Evolutionary conservation across 2,329 filamentous ascomycete genomes (phyloP).

Genomic region (Metarhizium album): DNA sequence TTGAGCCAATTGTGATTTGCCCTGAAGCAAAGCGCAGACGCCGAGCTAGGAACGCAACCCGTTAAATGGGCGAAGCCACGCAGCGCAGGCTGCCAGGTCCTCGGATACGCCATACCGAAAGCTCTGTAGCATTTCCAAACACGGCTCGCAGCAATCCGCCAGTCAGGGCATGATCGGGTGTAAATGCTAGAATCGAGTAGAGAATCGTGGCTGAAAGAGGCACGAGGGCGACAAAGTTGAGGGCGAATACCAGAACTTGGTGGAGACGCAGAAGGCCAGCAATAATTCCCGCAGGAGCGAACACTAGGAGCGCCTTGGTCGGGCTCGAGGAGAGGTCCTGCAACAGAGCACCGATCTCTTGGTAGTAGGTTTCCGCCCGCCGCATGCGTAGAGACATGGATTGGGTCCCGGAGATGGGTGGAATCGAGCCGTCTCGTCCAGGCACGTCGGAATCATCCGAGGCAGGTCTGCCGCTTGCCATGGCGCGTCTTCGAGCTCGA

Average conservation of each 20-base stretch:
- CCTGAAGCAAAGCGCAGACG: neutral
- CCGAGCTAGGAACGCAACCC: neutral
- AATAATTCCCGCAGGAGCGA: constrained; percentile 4
- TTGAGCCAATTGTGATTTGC: constrained; percentile 4
- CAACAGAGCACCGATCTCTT: constrained; percentile 6
- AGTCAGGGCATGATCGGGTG: constrained; percentile 2
- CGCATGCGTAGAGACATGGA: constrained; percentile 2
- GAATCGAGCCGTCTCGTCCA: neutral
- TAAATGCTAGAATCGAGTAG: constrained; percentile 6
- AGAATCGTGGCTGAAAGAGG: constrained; percentile 9
- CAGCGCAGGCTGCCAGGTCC: neutral
- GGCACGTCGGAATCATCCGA: neutral
- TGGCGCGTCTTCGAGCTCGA: constrained; percentile 1
- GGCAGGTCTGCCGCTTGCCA: neutral
- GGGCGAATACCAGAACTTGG: constrained; percentile 2
- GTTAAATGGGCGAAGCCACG: too few relatives aligned
- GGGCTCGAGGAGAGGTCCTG: constrained; percentile 8
- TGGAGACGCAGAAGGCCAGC: constrained; percentile 1
- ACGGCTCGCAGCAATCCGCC: constrained; percentile 8
- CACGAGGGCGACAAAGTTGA: constrained; percentile 8
- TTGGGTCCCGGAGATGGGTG: neutral
- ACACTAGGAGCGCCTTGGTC: constrained; percentile 8
- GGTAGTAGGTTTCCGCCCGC: constrained; percentile 5
- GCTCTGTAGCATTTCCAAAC: constrained; percentile 8
- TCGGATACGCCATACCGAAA: constrained; percentile 2